Percentiles rank a stretch among this genome's conserved stretches.
phyloP scores from a whole-genome alignment of 345 rosid species.

The Citrus hindsii region DNA sequence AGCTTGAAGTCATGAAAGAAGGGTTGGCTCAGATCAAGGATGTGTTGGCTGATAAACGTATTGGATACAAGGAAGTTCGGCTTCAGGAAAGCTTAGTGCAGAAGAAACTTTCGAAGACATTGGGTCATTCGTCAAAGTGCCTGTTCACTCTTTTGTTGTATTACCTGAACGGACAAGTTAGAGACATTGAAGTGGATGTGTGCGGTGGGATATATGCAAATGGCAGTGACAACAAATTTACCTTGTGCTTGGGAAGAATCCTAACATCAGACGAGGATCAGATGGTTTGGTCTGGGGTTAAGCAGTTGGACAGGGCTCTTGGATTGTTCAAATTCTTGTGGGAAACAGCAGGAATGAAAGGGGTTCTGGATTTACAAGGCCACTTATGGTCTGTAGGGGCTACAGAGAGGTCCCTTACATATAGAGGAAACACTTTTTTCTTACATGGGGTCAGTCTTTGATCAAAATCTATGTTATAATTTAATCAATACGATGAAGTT shows the following conservation, averaged over 20 bases:
- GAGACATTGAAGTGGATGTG: slow-evolving; percentile 66
- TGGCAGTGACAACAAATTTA: slow-evolving; percentile 23
- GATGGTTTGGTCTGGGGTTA: slow-evolving; percentile 55
- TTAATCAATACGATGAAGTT: not conserved
- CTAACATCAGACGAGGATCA: slow-evolving; percentile 52
- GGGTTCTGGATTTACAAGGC: slow-evolving; percentile 20
- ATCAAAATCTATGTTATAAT: not conserved
- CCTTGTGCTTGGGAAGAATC: slow-evolving; percentile 63
- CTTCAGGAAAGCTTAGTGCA: slow-evolving; percentile 64
- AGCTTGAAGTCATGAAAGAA: slow-evolving; percentile 81
- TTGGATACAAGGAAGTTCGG: slow-evolving; percentile 62
- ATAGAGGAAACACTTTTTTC: not conserved
- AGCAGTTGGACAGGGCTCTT: slow-evolving; percentile 67
- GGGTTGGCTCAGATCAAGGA: slow-evolving; percentile 67
- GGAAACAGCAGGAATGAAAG: slow-evolving; percentile 75
- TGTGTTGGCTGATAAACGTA: slow-evolving; percentile 54
- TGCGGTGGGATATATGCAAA: slow-evolving; percentile 48
- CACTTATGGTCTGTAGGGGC: slow-evolving; percentile 63
- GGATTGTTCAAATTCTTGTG: slow-evolving; percentile 61
- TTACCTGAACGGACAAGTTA: slow-evolving; percentile 64
- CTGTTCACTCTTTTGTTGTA: slow-evolving; percentile 66
- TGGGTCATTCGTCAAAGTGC: slow-evolving; percentile 71
- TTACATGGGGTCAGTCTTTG: not conserved
- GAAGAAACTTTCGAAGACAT: slow-evolving; percentile 58
- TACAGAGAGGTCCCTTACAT: not conserved